Evolutionary conservation across 139 green algal genomes (phyloP).

Genomic region (Ettlia oleoabundans): DNA sequence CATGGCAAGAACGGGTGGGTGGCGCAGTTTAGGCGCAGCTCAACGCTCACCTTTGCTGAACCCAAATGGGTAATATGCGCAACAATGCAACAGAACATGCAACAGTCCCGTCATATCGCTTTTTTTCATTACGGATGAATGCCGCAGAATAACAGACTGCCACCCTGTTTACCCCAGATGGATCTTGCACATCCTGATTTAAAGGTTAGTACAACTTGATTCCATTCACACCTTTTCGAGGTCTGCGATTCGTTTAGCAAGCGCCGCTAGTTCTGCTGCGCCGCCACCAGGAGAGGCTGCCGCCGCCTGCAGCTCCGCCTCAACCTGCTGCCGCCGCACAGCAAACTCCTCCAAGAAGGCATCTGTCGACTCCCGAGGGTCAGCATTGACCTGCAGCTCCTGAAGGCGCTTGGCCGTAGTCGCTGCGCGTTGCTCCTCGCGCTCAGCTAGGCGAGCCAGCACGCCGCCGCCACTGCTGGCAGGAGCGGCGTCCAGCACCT

Average conservation of each 20-base stretch:
- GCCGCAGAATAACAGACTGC: too few species aligned
- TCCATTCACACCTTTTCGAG: constrained; percentile 23
- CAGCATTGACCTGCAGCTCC: not conserved
- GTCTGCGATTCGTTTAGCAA: not conserved
- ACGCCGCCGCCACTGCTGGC: not conserved
- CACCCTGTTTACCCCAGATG: too few species aligned
- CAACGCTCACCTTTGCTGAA: too few species aligned
- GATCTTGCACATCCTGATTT: too few species aligned
- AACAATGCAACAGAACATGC: not conserved
- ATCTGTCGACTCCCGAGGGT: constrained; percentile 26
- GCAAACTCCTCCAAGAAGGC: constrained; percentile 34
- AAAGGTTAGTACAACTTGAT: not conserved
- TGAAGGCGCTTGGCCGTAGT: not conserved
- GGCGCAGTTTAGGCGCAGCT: too few species aligned
- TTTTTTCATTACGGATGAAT: too few species aligned
- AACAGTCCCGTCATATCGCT: too few species aligned
- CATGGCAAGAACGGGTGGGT: not conserved
- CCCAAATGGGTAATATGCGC: too few species aligned
- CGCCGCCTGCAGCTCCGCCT: not conserved
- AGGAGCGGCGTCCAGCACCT: constrained; percentile 4
- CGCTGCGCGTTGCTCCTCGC: constrained; percentile 9
- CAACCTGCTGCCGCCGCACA: not conserved
- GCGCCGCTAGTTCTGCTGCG: not conserved
- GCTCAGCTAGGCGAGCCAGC: constrained; percentile 26
- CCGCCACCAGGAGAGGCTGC: not conserved